Evolutionary conservation across 2,329 filamentous ascomycete species (phyloP), one percentile per base, ranked within the genome.

Genomic region (Xenosphaeropsis pyriputrescens): DNA sequence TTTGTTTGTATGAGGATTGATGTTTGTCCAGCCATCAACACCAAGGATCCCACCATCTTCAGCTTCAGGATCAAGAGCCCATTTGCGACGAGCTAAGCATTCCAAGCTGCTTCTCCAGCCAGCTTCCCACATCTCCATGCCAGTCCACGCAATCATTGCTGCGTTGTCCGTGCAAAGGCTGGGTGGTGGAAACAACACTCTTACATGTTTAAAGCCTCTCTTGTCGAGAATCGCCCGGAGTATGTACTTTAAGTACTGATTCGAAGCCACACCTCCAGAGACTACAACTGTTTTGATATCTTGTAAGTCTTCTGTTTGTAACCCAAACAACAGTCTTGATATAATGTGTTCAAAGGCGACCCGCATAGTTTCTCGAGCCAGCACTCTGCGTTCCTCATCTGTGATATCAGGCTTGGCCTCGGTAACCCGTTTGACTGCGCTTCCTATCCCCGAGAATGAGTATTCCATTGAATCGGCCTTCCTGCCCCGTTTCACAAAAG

Each of bases 61-160:
- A 15, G 62, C 63, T 18, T 50, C 48, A 1, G 71, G 60, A 54
- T 89, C 84, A 56, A 93, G 68, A 2, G 75, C 65, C 86, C 86
- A 94, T 54, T 76, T 82, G 34, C 69, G 66, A 34, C 81, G 53
- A 2, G 78, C 68, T 34, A 68, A 55, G 40, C 78, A 68, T 17
- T 62, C 65, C 39, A 88, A 51, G 15, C 71, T 68, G 7, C 75
- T 79, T 41, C 64, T 59, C 66, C 74, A 88, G 0, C 89, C 88
- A 1, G 72, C 74, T 56, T 82, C 70, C 52, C 72, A 95, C 88
- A 98, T 95, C 60, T 96, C 88, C 46, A 88, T 70, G 0, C 81
- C 91, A 1, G 88, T 68, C 89, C 91, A 96, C 2, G 81, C 89
- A 54, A 96, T 88, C 91, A 98, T 98, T 35, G 86, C 85, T 11